A percentile compares a stretch with the other conserved stretches of the same genome.
Evolutionary conservation across 495 filamentous ascomycete genomes (phyloP).

Genomic region (Aspergillus diversus): DNA sequence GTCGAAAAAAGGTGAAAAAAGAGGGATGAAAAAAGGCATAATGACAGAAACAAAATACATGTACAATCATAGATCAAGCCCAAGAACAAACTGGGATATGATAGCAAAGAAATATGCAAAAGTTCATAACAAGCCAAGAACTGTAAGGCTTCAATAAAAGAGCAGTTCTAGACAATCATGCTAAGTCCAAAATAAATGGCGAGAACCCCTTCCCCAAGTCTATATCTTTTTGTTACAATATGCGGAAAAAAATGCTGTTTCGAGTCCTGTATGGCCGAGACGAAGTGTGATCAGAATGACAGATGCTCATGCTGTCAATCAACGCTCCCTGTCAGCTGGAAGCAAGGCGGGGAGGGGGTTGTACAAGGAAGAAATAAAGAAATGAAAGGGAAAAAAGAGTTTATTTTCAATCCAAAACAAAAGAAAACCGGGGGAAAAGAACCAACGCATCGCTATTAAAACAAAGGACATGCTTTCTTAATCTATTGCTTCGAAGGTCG

Average conservation of each 20-base stretch:
- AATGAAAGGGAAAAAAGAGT: slow-evolving; percentile 13
- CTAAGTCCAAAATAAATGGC: not conserved
- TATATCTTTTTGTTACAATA: slow-evolving; percentile 46
- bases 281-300: slow-evolving; percentile 1
- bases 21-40: not conserved
- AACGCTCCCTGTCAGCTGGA: not conserved
- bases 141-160: not conserved
- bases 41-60: slow-evolving; percentile 6
- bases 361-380: slow-evolving; percentile 12
- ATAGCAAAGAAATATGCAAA: not conserved
- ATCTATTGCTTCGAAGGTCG: slow-evolving; percentile 39
- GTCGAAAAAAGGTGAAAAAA: not conserved
- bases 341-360: not conserved
- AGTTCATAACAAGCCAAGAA: slow-evolving; percentile 8
- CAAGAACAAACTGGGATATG: not conserved
- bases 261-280: not conserved
- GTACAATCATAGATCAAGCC: not conserved
- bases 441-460: slow-evolving; percentile 38
- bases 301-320: not conserved
- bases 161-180: slow-evolving; percentile 16
- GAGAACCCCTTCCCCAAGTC: slow-evolving; percentile 30
- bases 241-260: slow-evolving; percentile 10
- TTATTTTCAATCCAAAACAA: slow-evolving; percentile 30
- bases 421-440: slow-evolving; percentile 18
- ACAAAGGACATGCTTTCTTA: slow-evolving; percentile 24